Conservation (phyloP, 768 basidiomycete genomes). For the Boletus patriciae region DNA sequence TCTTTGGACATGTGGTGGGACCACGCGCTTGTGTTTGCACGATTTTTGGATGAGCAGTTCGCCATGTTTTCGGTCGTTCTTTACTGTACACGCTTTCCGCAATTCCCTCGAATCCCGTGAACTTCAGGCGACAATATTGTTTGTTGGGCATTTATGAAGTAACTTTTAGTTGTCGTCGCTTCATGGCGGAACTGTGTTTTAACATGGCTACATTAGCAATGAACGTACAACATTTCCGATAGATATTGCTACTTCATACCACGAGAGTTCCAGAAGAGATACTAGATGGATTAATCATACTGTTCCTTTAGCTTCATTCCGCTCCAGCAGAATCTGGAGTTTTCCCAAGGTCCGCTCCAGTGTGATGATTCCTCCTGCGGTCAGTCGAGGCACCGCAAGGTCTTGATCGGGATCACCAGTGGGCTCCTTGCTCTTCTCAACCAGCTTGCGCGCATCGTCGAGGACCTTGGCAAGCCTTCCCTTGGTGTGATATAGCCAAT, state of each 20-base stretch:
- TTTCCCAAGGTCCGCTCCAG: slow-evolving; percentile 73
- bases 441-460: slow-evolving; percentile 55
- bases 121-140: slow-evolving; percentile 7
- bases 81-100: slow-evolving; percentile 17
- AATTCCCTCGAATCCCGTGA: slow-evolving; percentile 1
- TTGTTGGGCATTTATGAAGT: slow-evolving; percentile 11
- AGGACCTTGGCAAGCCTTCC: slow-evolving; percentile 71
- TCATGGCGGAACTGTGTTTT: slow-evolving; percentile 1
- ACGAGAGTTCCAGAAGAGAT: slow-evolving; percentile 16
- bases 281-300: slow-evolving; percentile 16
- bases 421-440: slow-evolving; percentile 62
- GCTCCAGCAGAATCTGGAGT: slow-evolving; percentile 48
- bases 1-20: slow-evolving; percentile 9
- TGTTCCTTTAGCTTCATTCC: slow-evolving; percentile 11
- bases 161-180: not conserved
- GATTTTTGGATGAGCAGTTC: slow-evolving; percentile 11
- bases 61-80: slow-evolving; percentile 22
- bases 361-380: slow-evolving; percentile 75
- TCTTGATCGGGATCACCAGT: slow-evolving; percentile 35
- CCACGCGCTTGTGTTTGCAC: slow-evolving; percentile 10
- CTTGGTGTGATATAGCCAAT: slow-evolving; percentile 66
- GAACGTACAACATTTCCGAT: slow-evolving; percentile 31
- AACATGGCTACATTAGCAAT: slow-evolving; percentile 19
- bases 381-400: slow-evolving; percentile 70
- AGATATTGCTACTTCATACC: slow-evolving; percentile 27